phyloP scores from a whole-genome alignment of 768 basidiomycete genomes.

The Lentinula sp. region DNA sequence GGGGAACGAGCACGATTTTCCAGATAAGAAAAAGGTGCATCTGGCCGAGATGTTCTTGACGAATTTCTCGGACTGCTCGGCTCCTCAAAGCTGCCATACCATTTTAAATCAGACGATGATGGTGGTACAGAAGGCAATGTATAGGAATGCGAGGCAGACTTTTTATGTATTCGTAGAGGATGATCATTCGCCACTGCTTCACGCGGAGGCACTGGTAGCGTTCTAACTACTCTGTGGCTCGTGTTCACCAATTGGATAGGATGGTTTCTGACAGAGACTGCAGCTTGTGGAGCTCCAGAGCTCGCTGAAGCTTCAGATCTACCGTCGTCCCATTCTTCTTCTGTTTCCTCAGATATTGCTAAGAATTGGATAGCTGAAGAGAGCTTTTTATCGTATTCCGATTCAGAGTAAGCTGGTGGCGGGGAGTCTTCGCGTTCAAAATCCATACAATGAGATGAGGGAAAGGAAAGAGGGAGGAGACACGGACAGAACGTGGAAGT shows the following conservation, averaged over 20 bases:
- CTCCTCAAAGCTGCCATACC: not conserved
- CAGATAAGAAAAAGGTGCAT: not conserved
- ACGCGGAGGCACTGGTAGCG: not conserved
- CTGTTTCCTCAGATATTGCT: not conserved
- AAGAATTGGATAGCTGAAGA: not conserved
- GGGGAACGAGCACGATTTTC: not conserved
- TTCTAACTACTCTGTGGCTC: not conserved
- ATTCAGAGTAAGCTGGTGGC: slow-evolving; percentile 4
- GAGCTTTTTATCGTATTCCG: not conserved
- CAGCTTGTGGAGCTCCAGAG: not conserved
- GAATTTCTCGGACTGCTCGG: not conserved
- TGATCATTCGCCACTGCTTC: not conserved
- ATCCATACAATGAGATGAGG: not conserved
- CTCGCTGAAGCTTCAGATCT: not conserved
- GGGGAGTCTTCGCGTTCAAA: not conserved
- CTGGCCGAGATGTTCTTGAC: not conserved
- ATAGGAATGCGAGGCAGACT: slow-evolving; percentile 3
- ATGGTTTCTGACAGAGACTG: not conserved
- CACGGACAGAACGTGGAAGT: not conserved
- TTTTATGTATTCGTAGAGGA: slow-evolving; percentile 1
- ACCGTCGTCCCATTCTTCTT: not conserved
- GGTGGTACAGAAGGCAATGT: not conserved
- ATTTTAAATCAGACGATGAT: not conserved
- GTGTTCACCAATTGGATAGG: not conserved
- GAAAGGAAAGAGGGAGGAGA: not conserved